These are phyloP conservation scores for Lizanozyma gosingica DNA, from an alignment of 1,139 yeast genomes.

Conservation along the genomic window DNA sequence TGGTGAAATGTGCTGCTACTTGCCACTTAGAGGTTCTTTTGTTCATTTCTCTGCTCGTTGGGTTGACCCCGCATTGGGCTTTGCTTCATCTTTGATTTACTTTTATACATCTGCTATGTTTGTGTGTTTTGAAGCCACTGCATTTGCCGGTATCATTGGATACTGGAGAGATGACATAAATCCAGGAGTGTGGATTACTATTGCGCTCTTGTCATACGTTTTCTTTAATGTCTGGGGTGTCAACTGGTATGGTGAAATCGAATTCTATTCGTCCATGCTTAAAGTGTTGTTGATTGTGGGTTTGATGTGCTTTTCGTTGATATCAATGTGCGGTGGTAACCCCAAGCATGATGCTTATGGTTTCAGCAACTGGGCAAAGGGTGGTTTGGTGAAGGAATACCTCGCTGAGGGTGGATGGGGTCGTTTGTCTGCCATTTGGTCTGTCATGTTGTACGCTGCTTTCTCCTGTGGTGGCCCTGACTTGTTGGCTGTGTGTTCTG, in stretches of 20 bases:
- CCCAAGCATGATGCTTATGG: slow-evolving; percentile 30
- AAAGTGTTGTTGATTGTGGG: slow-evolving; percentile 32
- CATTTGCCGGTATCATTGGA: slow-evolving; percentile 25
- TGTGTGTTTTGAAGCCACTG: slow-evolving; percentile 28
- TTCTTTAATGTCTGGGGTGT: slow-evolving; percentile 27
- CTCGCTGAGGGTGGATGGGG: slow-evolving; percentile 26
- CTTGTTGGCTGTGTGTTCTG: slow-evolving; percentile 23
- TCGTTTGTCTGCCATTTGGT: slow-evolving; percentile 28
- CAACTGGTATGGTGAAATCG: slow-evolving; percentile 33
- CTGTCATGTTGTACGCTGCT: slow-evolving; percentile 28
- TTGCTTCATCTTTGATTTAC: slow-evolving; percentile 29
- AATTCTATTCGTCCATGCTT: slow-evolving; percentile 26
- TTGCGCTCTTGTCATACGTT: slow-evolving; percentile 19
- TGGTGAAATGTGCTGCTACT: slow-evolving; percentile 32
- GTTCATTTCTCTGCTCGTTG: slow-evolving; percentile 29
- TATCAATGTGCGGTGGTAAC: slow-evolving; percentile 34
- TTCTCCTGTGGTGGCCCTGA: slow-evolving; percentile 39
- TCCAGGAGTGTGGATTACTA: slow-evolving; percentile 28
- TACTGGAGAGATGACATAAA: slow-evolving; percentile 31
- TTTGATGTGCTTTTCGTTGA: slow-evolving; percentile 28
- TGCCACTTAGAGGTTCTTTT: slow-evolving; percentile 32
- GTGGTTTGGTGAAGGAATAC: slow-evolving; percentile 25
- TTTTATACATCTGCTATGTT: slow-evolving; percentile 30
- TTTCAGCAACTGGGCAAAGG: slow-evolving; percentile 26
- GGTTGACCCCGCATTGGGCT: slow-evolving; percentile 34